A percentile compares a stretch with the other conserved stretches of the same genome.
Evolutionary conservation across 208 protist genomes (phyloP).

Genomic region (Blechomonas ayalai): DNA sequence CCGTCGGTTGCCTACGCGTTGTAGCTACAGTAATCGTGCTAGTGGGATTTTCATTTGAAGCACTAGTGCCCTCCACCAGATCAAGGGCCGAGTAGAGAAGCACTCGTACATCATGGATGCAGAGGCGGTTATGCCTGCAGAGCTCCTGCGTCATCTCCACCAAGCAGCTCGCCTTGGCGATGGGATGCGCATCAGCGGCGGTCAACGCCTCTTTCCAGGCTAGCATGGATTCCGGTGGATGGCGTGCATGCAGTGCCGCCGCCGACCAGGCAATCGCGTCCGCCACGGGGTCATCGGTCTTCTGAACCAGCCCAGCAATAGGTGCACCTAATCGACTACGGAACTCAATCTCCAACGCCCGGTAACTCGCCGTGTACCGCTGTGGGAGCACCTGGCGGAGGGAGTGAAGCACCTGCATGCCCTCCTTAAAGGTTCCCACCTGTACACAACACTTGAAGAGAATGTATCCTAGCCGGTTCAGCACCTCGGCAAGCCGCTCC

Average conservation of each 20-base stretch:
- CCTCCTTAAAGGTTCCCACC: constrained; percentile 22
- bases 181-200: constrained; percentile 19
- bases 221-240: constrained; percentile 16
- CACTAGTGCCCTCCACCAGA: constrained; percentile 2
- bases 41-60: not conserved
- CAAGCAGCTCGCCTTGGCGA: constrained; percentile 33
- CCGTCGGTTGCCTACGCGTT: not conserved
- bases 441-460: constrained; percentile 15
- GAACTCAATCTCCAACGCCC: constrained; percentile 45
- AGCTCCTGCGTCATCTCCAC: constrained; percentile 6
- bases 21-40: not conserved
- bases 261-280: constrained; percentile 63
- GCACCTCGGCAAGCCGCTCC: constrained; percentile 8
- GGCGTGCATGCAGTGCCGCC: constrained; percentile 25
- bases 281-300: constrained; percentile 44
- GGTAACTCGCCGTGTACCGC: constrained; percentile 41
- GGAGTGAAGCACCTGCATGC: constrained; percentile 27
- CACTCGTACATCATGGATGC: not conserved
- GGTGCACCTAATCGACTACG: constrained; percentile 31
- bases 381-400: constrained; percentile 44
- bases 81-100: constrained; percentile 5
- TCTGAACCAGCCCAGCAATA: constrained; percentile 22
- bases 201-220: constrained; percentile 40
- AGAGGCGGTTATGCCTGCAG: not conserved
- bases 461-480: constrained; percentile 11